These are phyloP conservation scores for Penicillium soppii DNA, from an alignment of 495 filamentous ascomycete species.

Conservation along the genomic window DNA sequence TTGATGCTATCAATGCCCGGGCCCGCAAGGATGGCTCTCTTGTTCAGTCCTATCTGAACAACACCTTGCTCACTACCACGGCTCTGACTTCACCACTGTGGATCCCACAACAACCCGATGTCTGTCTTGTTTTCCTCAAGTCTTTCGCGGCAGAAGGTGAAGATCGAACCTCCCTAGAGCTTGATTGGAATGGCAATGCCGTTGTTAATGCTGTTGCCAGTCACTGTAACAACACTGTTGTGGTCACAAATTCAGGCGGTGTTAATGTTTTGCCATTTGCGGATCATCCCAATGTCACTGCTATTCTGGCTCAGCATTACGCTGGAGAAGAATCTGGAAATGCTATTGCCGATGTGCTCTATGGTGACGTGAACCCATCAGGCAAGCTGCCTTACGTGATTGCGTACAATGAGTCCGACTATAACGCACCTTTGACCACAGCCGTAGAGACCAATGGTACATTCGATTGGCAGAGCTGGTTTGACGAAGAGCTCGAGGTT, in stretches of 20 bases:
- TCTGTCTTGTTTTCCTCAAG: slow-evolving; percentile 62
- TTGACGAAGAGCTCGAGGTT: slow-evolving; percentile 60
- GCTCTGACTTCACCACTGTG: slow-evolving; percentile 36
- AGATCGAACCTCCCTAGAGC: slow-evolving; percentile 43
- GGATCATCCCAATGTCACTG: slow-evolving; percentile 63
- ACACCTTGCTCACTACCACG: slow-evolving; percentile 31
- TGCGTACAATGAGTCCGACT: slow-evolving; percentile 61
- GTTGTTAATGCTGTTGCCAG: slow-evolving; percentile 57
- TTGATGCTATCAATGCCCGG: slow-evolving; percentile 56
- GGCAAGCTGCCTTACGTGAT: slow-evolving; percentile 74
- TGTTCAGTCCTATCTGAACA: slow-evolving; percentile 39
- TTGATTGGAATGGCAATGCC: slow-evolving; percentile 49
- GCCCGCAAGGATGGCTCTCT: slow-evolving; percentile 52
- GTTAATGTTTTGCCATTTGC: slow-evolving; percentile 58
- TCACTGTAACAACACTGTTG: slow-evolving; percentile 59
- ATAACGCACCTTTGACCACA: slow-evolving; percentile 19
- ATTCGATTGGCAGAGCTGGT: slow-evolving; percentile 53
- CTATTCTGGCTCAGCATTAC: slow-evolving; percentile 58
- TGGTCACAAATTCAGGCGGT: slow-evolving; percentile 61
- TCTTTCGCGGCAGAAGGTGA: slow-evolving; percentile 57
- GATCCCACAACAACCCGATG: slow-evolving; percentile 48
- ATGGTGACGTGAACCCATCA: slow-evolving; percentile 56
- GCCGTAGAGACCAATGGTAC: slow-evolving; percentile 17
- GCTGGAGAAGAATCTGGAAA: slow-evolving; percentile 62
- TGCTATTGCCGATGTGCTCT: slow-evolving; percentile 56